These are phyloP conservation scores for Hypoxylon perforatum DNA, from an alignment of 495 filamentous ascomycete species.

Conservation along the genomic window DNA sequence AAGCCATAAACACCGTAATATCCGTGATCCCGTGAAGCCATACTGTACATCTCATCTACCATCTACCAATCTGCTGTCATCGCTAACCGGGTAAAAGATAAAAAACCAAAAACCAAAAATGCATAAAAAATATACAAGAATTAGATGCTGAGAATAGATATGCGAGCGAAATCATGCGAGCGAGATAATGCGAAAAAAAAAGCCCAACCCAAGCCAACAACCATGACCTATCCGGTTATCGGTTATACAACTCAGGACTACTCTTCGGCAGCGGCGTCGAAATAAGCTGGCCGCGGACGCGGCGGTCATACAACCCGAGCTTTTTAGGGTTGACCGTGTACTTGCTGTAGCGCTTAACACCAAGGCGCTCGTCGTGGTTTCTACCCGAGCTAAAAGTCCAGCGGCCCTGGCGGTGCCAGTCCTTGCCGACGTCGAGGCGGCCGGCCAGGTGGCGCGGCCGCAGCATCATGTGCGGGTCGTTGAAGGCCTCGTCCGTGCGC, in stretches of 20 bases:
- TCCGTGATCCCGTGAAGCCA: slow-evolving; percentile 20
- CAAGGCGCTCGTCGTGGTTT: slow-evolving; percentile 46
- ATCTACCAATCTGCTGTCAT: slow-evolving; percentile 29
- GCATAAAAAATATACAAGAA: slow-evolving; percentile 13
- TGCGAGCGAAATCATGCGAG: too few relatives aligned
- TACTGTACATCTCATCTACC: slow-evolving; percentile 34
- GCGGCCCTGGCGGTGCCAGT: slow-evolving; percentile 47
- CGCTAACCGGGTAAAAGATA: slow-evolving; percentile 1
- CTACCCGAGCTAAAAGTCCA: slow-evolving; percentile 51
- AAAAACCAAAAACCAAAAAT: not conserved
- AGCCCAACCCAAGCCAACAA: not conserved
- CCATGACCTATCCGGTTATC: slow-evolving; percentile 18
- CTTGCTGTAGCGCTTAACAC: slow-evolving; percentile 51
- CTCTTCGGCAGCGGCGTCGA: slow-evolving; percentile 35
- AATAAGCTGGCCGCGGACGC: slow-evolving; percentile 37
- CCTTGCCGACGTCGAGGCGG: slow-evolving; percentile 47
- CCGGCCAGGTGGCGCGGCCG: slow-evolving; percentile 43
- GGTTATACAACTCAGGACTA: slow-evolving; percentile 37
- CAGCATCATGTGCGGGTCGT: slow-evolving; percentile 38
- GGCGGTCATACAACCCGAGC: slow-evolving; percentile 36
- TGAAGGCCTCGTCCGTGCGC: slow-evolving; percentile 73
- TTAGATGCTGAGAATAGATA: slow-evolving; percentile 7
- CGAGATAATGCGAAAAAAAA: too few relatives aligned
- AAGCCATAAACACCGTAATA: slow-evolving; percentile 27
- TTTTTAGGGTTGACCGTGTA: slow-evolving; percentile 52